Conservation (phyloP, 345 rosid species). For the Turnera subulata region DNA sequence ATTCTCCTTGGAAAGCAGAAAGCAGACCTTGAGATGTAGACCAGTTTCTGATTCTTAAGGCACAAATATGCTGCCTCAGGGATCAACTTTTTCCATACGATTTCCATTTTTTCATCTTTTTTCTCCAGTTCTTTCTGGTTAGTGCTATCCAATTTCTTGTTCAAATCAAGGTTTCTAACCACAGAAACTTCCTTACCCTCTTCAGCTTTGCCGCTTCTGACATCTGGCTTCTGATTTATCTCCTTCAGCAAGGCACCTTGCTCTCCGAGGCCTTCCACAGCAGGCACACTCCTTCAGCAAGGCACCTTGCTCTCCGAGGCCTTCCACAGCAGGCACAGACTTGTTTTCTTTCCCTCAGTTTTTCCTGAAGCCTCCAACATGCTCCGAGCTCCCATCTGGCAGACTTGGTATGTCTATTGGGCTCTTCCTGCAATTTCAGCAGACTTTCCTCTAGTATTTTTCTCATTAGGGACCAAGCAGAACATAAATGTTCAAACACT, state of each 20-base stretch:
- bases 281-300: slow-evolving; percentile 78
- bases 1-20: slow-evolving; percentile 11
- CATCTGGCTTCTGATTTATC: slow-evolving; percentile 77
- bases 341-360: slow-evolving; percentile 54
- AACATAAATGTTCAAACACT: slow-evolving; percentile 49
- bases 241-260: slow-evolving; percentile 90
- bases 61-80: slow-evolving; percentile 78
- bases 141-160: slow-evolving; percentile 46
- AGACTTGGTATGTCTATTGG: slow-evolving; percentile 8
- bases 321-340: slow-evolving; percentile 75
- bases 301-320: slow-evolving; percentile 96
- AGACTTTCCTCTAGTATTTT: slow-evolving; percentile 58
- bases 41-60: slow-evolving; percentile 80
- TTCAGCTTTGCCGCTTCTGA: slow-evolving; percentile 55
- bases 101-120: slow-evolving; percentile 45
- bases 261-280: slow-evolving; percentile 96
- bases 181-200: slow-evolving; percentile 49
- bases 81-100: slow-evolving; percentile 50
- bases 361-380: slow-evolving; percentile 43
- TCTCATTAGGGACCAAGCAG: slow-evolving; percentile 62
- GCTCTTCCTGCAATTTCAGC: slow-evolving; percentile 26
- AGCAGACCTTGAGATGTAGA: slow-evolving; percentile 79
- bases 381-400: slow-evolving; percentile 35
- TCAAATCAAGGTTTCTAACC: slow-evolving; percentile 32
- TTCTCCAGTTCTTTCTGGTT: slow-evolving; percentile 60